phyloP scores from a whole-genome alignment of 2,329 filamentous ascomycete genomes.

The Pestalotiopsis sp. region DNA sequence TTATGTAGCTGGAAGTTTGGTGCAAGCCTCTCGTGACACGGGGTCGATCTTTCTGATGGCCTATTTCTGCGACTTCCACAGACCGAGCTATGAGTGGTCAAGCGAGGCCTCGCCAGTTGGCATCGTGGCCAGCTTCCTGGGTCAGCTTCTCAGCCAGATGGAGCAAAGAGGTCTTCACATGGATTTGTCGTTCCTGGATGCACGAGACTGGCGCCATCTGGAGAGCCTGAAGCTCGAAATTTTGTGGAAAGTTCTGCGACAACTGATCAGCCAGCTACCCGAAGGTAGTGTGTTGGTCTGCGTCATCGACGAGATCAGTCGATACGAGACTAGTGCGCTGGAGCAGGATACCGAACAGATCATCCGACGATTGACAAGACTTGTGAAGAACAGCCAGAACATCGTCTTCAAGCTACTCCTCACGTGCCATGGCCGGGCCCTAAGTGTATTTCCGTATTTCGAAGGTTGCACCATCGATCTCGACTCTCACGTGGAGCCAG shows the following conservation, averaged over 20 bases:
- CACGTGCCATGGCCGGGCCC: conserved; percentile 15
- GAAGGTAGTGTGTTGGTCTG: conserved; percentile 15
- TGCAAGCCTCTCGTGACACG: neutral
- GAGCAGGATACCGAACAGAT: conserved; percentile 12
- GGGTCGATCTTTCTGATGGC: conserved; percentile 16
- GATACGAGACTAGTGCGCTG: conserved; percentile 15
- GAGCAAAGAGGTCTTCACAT: neutral
- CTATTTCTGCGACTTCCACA: conserved; percentile 21
- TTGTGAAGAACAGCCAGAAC: conserved; percentile 8
- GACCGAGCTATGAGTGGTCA: neutral
- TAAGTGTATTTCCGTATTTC: conserved; percentile 18
- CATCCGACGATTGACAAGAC: conserved; percentile 13
- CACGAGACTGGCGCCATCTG: conserved; percentile 12
- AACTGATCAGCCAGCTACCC: conserved; percentile 16
- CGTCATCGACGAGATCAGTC: conserved; percentile 20
- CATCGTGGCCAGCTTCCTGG: conserved; percentile 18
- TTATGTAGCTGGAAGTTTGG: conserved; percentile 17
- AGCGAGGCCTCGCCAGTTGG: conserved; percentile 1
- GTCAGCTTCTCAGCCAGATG: conserved; percentile 19
- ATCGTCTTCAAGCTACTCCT: conserved; percentile 20
- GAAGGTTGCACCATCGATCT: conserved; percentile 16
- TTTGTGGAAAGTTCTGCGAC: conserved; percentile 14
- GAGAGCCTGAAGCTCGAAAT: conserved; percentile 11
- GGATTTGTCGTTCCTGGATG: conserved; percentile 15
- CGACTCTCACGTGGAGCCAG: conserved; percentile 12